Percentiles rank a stretch among this genome's conserved stretches.
Conservation (phyloP, 2,329 filamentous ascomycete species). For the Akanthomyces muscarius region DNA sequence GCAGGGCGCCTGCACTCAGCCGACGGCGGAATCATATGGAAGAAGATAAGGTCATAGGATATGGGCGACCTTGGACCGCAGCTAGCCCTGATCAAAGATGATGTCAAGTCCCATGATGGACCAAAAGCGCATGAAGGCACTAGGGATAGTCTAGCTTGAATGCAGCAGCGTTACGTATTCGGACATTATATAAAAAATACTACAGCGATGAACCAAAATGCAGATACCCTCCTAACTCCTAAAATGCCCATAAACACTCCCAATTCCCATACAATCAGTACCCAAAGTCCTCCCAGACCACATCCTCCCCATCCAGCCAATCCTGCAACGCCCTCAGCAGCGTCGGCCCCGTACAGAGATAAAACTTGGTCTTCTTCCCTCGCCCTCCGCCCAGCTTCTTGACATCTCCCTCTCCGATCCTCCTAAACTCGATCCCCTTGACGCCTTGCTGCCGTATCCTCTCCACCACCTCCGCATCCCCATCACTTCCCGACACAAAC, state of each 20-base stretch:
- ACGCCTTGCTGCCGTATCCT: conserved; percentile 34
- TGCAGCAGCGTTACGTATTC: too few relatives aligned
- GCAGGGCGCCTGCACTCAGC: background rate
- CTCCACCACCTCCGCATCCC: conserved; percentile 32
- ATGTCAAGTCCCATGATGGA: too few relatives aligned
- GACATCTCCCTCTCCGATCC: conserved; percentile 42
- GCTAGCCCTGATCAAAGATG: too few relatives aligned
- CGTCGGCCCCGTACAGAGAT: conserved; percentile 43
- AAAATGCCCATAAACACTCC: background rate
- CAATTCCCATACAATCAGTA: conserved; percentile 40
- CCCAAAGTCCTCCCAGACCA: conserved; percentile 58
- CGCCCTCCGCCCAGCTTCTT: conserved; percentile 33
- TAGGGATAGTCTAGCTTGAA: too few relatives aligned
- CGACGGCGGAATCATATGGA: background rate
- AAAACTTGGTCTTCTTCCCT: conserved; percentile 42
- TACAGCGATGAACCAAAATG: too few relatives aligned
- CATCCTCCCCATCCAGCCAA: conserved; percentile 53
- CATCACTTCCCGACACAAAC: conserved; percentile 57
- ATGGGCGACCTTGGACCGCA: too few relatives aligned
- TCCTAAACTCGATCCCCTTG: conserved; percentile 30
- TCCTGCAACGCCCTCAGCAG: conserved; percentile 39
- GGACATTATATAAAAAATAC: too few relatives aligned
- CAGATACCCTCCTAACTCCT: too few relatives aligned
- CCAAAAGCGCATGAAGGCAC: too few relatives aligned
- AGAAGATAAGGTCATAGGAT: background rate